Evolutionary conservation across 768 basidiomycete genomes (phyloP), one percentile per base, ranked within the genome.

Genomic region (Lactarius indigo): DNA sequence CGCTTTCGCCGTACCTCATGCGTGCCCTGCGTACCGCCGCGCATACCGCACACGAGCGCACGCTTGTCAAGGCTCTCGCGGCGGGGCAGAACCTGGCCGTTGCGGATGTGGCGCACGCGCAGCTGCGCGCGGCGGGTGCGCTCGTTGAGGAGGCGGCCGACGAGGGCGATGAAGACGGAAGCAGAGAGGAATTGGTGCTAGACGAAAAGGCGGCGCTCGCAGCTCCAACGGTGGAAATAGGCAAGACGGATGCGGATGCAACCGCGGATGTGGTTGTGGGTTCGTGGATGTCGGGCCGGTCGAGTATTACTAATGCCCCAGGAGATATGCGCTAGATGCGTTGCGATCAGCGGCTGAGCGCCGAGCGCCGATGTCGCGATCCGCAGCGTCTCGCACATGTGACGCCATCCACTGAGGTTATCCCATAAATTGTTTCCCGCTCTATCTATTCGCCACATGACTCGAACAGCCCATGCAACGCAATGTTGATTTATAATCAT

Each of bases 31-130:
- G 66, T 10, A 59, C 41, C 2, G 18, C 61, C 7, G 44, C 65
- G 2, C 94, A 96, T 72, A 78, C 81, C 15, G 77, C 79, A 26
- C 86, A 88, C 56, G 90, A 94, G 74, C 85, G 85, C 7, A 82
- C 85, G 73, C 88, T 96, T 60, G 75, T 95, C 64, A 96, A 92
- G 75, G 85, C 86, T 20, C 82, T 96, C 64, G 85, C 86, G 69
- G 83, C 86, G 10, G 91, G 88, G 2, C 89, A 95, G 75, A 96
- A 96, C 72, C 82, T 93, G 39, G 85, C 87, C 66, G 87, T 71
- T 39, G 54, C 50, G n/a, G 66, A 67, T n/a, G 52, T 23, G 10
- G 41, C 66, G 23, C 62, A 67, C n/a, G 31, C 18, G 26, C 62
- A 56, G 15, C 30, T 64, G 26, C 61, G 66, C 9, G 66, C 50